Conservation (phyloP, 176 grass and related monocot genomes). For the Pontederia paniculata region DNA sequence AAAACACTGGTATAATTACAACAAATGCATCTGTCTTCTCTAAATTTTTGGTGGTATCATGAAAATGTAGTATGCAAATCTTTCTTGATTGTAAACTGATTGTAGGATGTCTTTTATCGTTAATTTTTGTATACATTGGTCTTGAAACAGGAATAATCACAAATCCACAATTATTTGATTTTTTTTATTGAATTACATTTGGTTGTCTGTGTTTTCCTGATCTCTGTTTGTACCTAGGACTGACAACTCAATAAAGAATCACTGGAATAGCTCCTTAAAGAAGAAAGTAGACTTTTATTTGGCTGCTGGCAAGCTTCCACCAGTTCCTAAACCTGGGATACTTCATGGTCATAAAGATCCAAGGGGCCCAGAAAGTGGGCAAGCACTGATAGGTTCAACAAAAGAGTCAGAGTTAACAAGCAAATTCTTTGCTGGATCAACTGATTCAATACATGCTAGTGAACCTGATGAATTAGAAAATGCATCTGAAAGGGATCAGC, state of each 20-base stretch:
- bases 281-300: slow-evolving; percentile 65
- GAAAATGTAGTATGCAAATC: no score
- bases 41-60: no score
- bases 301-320: slow-evolving; percentile 23
- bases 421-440: slow-evolving; percentile 26
- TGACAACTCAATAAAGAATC: slow-evolving; percentile 98
- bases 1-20: no score
- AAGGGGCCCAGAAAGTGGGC: slow-evolving; percentile 5
- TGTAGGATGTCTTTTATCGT: no score
- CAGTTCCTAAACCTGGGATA: slow-evolving; percentile 22
- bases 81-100: no score
- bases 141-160: no score
- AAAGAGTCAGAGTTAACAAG: slow-evolving; percentile 15
- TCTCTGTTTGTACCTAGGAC: slow-evolving; percentile 50
- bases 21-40: no score
- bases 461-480: slow-evolving; percentile 23
- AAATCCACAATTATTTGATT: slow-evolving; percentile 13
- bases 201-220: slow-evolving; percentile 2
- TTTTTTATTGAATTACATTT: slow-evolving; percentile 3
- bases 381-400: slow-evolving; percentile 31
- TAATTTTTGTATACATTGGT: no score
- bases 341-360: slow-evolving; percentile 39
- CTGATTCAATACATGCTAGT: slow-evolving; percentile 22
- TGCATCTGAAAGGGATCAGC: slow-evolving; percentile 22
- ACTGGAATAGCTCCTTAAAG: slow-evolving; percentile 98